Evolutionary conservation across 768 basidiomycete genomes (phyloP).

Genomic region (Sarcodon aspratus): DNA sequence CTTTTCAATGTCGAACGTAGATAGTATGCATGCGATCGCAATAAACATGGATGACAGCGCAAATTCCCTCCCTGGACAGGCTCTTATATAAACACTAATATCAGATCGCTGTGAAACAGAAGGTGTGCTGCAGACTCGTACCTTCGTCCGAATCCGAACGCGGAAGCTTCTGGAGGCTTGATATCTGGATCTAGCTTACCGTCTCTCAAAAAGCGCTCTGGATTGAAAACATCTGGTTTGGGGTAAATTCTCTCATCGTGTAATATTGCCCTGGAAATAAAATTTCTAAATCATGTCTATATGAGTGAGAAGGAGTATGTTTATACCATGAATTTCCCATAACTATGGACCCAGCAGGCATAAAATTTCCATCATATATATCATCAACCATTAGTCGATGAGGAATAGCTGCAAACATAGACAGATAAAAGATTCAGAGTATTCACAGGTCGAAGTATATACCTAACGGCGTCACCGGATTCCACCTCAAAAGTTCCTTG

Average conservation of each 20-base stretch:
- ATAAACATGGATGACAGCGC: conserved; percentile 14
- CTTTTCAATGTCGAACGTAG: conserved; percentile 14
- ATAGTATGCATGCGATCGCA: conserved; percentile 13
- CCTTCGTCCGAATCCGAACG: conserved; percentile 12
- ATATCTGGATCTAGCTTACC: conserved; percentile 2
- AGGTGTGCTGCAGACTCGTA: no score
- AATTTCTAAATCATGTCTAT: neutral
- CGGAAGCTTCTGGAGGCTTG: neutral
- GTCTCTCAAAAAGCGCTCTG: conserved; percentile 26
- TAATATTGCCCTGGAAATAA: conserved; percentile 11
- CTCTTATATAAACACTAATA: no score
- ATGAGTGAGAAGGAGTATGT: neutral
- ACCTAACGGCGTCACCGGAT: conserved; percentile 11
- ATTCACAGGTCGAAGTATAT: conserved; percentile 1
- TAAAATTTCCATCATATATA: conserved; percentile 9
- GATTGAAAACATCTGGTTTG: conserved; percentile 33
- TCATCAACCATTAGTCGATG: conserved; percentile 13
- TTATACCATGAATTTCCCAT: neutral
- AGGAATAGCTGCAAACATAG: conserved; percentile 5
- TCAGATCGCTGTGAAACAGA: no score
- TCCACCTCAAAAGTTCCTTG: conserved; percentile 19
- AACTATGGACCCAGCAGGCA: conserved; percentile 7
- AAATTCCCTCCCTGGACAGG: conserved; percentile 17
- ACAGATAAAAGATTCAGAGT: no score
- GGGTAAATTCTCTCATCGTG: conserved; percentile 38